Conservation (phyloP, 768 basidiomycete genomes). For the Serendipita indica region DNA sequence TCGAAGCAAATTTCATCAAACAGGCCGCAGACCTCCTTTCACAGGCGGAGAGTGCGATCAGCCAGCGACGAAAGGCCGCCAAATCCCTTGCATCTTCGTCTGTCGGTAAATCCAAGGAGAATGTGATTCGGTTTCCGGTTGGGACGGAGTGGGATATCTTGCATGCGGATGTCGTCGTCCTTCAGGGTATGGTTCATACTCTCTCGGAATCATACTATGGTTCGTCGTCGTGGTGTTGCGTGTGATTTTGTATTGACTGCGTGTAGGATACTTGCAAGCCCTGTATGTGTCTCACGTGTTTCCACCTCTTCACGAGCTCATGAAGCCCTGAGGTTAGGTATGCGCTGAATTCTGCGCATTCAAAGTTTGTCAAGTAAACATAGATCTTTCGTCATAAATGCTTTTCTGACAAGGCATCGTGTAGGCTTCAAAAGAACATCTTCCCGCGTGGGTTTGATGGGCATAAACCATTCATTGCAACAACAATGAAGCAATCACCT, state of each 20-base stretch:
- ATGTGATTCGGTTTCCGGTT: constrained; percentile 32
- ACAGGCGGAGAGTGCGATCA: constrained; percentile 45
- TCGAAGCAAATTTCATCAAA: constrained; percentile 57
- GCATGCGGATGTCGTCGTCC: constrained; percentile 53
- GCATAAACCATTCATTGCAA: constrained; percentile 27
- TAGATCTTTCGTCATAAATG: not conserved
- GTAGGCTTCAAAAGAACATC: constrained; percentile 49
- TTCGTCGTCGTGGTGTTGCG: constrained; percentile 23
- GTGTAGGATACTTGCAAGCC: constrained; percentile 64
- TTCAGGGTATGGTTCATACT: constrained; percentile 56
- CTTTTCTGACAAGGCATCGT: not conserved
- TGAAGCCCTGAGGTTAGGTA: constrained; percentile 25
- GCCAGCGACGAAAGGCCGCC: constrained; percentile 31
- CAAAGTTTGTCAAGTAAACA: constrained; percentile 54
- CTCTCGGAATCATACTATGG: constrained; percentile 30
- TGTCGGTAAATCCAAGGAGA: constrained; percentile 18
- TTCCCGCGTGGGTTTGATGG: constrained; percentile 46
- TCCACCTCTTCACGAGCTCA: not conserved
- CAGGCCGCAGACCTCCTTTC: constrained; percentile 45
- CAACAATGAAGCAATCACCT: constrained; percentile 26
- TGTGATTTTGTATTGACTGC: no score
- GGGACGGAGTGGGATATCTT: constrained; percentile 68
- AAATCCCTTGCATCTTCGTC: constrained; percentile 23
- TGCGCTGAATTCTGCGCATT: constrained; percentile 51
- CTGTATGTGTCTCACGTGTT: constrained; percentile 45